phyloP scores from a whole-genome alignment of 106 monocot genomes.

The Platanthera guangdongensis region DNA sequence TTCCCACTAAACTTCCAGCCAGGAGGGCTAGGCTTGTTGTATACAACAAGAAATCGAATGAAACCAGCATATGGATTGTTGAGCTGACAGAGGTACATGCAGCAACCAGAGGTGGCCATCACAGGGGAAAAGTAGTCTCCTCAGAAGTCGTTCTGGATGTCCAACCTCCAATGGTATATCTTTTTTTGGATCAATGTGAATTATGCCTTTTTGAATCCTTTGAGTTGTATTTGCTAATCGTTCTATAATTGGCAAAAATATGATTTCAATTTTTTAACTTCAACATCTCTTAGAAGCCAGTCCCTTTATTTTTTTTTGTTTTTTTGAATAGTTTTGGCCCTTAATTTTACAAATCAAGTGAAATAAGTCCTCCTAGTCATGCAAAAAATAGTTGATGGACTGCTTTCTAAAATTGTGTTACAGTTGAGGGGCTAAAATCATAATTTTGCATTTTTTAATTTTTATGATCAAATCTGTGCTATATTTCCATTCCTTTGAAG shows the following conservation, averaged over 20 bases:
- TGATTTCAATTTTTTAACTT: no score
- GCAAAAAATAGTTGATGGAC: no score
- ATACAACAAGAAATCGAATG: conserved; percentile 77
- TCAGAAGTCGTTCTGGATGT: conserved; percentile 80
- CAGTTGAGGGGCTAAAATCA: no score
- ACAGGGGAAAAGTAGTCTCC: conserved; percentile 75
- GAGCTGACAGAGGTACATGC: conserved; percentile 87
- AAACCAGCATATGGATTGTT: conserved; percentile 81
- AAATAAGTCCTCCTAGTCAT: no score
- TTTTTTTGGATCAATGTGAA: background rate
- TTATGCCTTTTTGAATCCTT: background rate
- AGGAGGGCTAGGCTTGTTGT: conserved; percentile 82
- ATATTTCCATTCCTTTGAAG: no score
- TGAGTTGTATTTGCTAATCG: background rate
- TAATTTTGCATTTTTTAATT: background rate
- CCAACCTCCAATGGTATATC: conserved; percentile 82
- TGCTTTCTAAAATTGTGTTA: no score
- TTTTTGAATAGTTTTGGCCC: no score
- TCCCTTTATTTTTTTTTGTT: no score
- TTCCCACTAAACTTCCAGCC: conserved; percentile 75
- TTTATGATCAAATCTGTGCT: background rate
- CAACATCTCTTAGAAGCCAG: no score
- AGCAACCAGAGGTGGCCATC: conserved; percentile 86
- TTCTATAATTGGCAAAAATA: no score
- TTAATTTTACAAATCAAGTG: no score